A percentile compares a stretch with the other conserved stretches of the same genome.
phyloP scores from a whole-genome alignment of 495 filamentous ascomycete species.

The Daldinia concentrica region DNA sequence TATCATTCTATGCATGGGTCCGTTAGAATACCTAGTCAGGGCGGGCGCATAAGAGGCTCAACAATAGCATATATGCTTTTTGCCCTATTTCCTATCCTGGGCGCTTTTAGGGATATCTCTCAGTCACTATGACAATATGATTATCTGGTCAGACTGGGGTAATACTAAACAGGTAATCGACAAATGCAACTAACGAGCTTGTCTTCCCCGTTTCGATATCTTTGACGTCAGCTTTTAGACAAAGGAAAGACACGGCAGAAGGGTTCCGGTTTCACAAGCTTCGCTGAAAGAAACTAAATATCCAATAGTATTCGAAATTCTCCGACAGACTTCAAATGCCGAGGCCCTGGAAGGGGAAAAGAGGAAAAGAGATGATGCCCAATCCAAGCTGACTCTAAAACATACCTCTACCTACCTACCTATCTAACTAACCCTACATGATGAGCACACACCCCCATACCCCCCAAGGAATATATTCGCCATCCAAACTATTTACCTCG shows the following conservation, averaged over 20 bases:
- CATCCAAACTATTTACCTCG: not conserved
- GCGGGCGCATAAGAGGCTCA: conserved; percentile 2
- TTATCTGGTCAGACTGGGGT: conserved; percentile 1
- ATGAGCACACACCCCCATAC: conserved; percentile 6
- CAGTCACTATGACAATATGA: conserved; percentile 23
- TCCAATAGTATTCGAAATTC: conserved; percentile 3
- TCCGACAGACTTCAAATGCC: conserved; percentile 8
- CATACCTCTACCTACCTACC: too few relatives aligned
- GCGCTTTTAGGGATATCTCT: conserved; percentile 1
- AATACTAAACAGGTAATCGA: conserved; percentile 29
- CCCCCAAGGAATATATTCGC: not conserved
- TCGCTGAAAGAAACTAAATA: conserved; percentile 1
- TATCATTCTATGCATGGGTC: conserved; percentile 9
- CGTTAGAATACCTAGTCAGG: not conserved
- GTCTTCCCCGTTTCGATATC: conserved; percentile 26
- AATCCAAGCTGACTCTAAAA: conserved; percentile 19
- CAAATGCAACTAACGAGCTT: conserved; percentile 28
- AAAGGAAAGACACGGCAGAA: conserved; percentile 30
- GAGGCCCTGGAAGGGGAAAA: conserved; percentile 5
- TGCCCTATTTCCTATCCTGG: conserved; percentile 12
- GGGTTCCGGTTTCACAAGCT: conserved; percentile 31
- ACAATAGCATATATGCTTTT: conserved; percentile 11
- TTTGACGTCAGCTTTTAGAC: conserved; percentile 39
- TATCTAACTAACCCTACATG: not conserved
- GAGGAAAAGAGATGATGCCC: conserved; percentile 2